Conservation (phyloP, 1,139 yeast species). For the Hansenula sp. region DNA sequence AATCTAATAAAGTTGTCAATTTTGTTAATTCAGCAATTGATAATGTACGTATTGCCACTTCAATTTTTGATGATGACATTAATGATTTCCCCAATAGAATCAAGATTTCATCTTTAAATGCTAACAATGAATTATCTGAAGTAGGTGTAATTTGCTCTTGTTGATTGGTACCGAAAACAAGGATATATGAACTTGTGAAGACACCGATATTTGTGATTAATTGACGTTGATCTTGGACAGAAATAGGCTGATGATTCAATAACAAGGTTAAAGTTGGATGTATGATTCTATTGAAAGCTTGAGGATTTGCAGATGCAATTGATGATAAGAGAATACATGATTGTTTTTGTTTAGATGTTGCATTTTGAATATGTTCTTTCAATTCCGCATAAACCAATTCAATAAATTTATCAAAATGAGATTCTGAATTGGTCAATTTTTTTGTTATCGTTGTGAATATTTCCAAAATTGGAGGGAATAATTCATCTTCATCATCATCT, state of each 20-base stretch:
- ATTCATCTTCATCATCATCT: constrained; percentile 36
- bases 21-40: constrained; percentile 63
- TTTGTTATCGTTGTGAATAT: constrained; percentile 41
- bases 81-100: constrained; percentile 64
- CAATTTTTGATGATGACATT: constrained; percentile 61
- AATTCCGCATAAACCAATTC: constrained; percentile 52
- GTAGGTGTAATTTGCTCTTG: constrained; percentile 9
- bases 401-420: constrained; percentile 32
- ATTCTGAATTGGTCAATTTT: constrained; percentile 29
- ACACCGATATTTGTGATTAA: constrained; percentile 58
- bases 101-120: constrained; percentile 62
- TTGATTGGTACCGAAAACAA: constrained; percentile 27
- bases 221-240: constrained; percentile 44
- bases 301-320: constrained; percentile 41
- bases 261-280: constrained; percentile 34
- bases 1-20: constrained; percentile 42
- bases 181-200: constrained; percentile 41
- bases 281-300: constrained; percentile 45
- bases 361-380: constrained; percentile 42
- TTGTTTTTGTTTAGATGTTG: constrained; percentile 53
- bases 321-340: constrained; percentile 57
- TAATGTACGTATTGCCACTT: constrained; percentile 63
- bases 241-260: constrained; percentile 36
- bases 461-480: constrained; percentile 42
- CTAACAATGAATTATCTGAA: constrained; percentile 30